These are phyloP conservation scores for Aspergillus novofumigatus DNA, from an alignment of 2,329 filamentous ascomycete genomes.

Conservation along the genomic window DNA sequence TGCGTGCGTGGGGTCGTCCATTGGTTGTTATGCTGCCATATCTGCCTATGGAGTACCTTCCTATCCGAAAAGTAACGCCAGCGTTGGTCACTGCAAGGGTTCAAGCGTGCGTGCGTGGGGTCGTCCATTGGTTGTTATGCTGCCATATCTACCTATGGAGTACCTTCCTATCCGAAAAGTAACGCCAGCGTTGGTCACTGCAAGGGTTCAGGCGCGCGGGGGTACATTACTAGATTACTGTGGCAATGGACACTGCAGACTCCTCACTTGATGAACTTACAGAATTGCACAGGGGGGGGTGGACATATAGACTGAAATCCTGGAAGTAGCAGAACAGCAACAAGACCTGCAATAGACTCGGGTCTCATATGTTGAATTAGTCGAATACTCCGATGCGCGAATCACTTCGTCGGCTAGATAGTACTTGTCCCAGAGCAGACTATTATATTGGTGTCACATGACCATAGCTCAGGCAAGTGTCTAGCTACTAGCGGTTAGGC, in stretches of 20 bases:
- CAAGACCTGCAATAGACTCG: no score
- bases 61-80: neutral
- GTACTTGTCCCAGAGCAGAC: neutral
- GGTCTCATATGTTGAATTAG: neutral
- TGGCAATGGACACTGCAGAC: neutral
- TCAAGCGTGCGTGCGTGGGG: neutral
- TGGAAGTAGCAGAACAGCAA: neutral
- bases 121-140: neutral
- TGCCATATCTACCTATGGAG: neutral
- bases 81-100: neutral
- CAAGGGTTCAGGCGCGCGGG: neutral
- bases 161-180: neutral
- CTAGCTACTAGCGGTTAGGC: neutral
- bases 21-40: neutral
- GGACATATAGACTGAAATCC: neutral
- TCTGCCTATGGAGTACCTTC: neutral
- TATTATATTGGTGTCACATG: neutral
- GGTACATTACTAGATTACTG: neutral
- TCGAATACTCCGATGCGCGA: neutral
- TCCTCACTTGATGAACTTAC: neutral
- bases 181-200: neutral
- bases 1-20: neutral
- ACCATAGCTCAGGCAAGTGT: neutral
- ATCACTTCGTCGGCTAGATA: neutral
- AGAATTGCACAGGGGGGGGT: neutral